Percentiles rank a stretch among this genome's conserved stretches.
Evolutionary conservation across 2,329 filamentous ascomycete species (phyloP).

Genomic region (Pseudocercospora musae): DNA sequence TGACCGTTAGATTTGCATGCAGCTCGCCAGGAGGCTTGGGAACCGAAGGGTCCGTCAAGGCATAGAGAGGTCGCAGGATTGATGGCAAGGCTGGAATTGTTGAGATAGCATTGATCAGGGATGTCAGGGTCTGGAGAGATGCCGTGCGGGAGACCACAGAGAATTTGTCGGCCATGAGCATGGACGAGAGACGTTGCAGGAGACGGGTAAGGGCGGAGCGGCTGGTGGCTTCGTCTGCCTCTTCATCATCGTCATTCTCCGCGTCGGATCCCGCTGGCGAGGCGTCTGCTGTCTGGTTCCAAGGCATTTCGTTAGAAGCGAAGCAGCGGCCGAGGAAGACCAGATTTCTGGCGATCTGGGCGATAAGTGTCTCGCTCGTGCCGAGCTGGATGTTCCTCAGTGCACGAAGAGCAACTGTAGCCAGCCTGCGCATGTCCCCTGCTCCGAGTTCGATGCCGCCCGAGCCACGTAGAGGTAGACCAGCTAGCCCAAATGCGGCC

Average conservation of each 20-base stretch:
- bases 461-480: constrained; percentile 64
- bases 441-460: constrained; percentile 66
- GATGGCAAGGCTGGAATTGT: constrained; percentile 62
- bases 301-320: constrained; percentile 55
- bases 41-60: constrained; percentile 73
- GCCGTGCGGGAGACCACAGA: constrained; percentile 62
- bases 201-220: constrained; percentile 66
- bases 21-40: constrained; percentile 55
- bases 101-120: constrained; percentile 62
- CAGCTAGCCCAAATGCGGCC: constrained; percentile 47
- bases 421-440: constrained; percentile 60
- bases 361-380: constrained; percentile 66
- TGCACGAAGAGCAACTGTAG: constrained; percentile 55
- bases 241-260: constrained; percentile 32
- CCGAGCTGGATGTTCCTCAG: constrained; percentile 60
- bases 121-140: constrained; percentile 69
- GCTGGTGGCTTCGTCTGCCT: background rate
- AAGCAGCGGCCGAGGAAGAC: constrained; percentile 72
- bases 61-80: constrained; percentile 68
- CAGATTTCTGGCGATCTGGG: constrained; percentile 75
- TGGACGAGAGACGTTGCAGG: constrained; percentile 71
- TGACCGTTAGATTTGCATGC: constrained; percentile 68
- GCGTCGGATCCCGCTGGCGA: constrained; percentile 42
- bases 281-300: constrained; percentile 38
- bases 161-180: constrained; percentile 62